A percentile compares a stretch with the other conserved stretches of the same genome.
Conservation (phyloP, 331 rosid species). For the Dryas integrifolia region DNA sequence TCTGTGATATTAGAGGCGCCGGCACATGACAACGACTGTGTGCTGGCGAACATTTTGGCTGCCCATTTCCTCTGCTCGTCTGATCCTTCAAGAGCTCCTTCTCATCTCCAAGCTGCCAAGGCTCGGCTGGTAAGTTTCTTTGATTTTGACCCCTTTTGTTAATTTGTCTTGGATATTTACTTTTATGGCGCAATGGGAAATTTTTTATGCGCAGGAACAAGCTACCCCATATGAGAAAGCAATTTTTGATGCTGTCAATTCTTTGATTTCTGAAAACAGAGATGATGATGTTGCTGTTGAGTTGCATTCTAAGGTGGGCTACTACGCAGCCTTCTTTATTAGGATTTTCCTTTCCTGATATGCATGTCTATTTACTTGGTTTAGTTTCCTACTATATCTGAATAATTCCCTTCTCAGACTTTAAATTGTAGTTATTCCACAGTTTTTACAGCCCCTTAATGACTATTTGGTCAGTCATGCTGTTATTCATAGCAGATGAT, state of each 20-base stretch:
- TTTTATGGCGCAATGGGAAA: background rate
- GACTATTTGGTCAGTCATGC: slow-evolving; percentile 1
- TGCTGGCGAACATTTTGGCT: slow-evolving; percentile 74
- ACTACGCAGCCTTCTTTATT: background rate
- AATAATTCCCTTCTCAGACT: background rate
- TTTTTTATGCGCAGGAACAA: slow-evolving; percentile 50
- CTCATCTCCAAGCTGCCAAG: slow-evolving; percentile 54
- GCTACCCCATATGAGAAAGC: slow-evolving; percentile 82
- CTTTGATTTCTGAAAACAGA: slow-evolving; percentile 54
- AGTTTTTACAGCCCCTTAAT: background rate
- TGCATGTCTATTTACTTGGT: background rate
- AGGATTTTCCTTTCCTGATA: background rate
- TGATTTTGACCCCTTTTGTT: background rate
- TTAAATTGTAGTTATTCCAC: background rate
- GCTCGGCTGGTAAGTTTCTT: slow-evolving; percentile 48
- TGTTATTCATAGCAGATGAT: slow-evolving; percentile 5
- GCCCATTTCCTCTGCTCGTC: slow-evolving; percentile 53
- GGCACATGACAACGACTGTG: slow-evolving; percentile 59
- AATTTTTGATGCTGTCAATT: slow-evolving; percentile 53
- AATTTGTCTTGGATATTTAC: background rate
- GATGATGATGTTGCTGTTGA: slow-evolving; percentile 74
- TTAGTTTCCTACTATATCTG: background rate
- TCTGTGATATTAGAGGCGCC: slow-evolving; percentile 49
- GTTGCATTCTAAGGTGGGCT: slow-evolving; percentile 56
- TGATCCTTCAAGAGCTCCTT: slow-evolving; percentile 47